Base-by-base conservation (phyloP, 768 basidiomycete species). In the Chalciporus chontae region DNA sequence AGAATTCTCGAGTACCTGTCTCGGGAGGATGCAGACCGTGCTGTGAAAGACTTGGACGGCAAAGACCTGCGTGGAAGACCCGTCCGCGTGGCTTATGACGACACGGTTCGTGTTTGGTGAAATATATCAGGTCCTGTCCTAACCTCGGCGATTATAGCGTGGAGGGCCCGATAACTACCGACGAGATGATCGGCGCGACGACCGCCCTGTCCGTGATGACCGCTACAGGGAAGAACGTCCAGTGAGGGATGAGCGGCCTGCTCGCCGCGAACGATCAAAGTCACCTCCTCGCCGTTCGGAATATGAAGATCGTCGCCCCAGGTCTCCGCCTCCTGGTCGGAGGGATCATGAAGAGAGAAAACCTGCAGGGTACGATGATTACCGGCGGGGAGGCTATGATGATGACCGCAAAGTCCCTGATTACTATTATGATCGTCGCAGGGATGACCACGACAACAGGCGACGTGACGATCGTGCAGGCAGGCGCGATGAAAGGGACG, bases 361-460 rank as follows among this genome's bases (percentile, higher is more conserved):
- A 79, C 80, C 86, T 83, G 85, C 86, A 84, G 87, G 87, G 83
- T 88, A 90, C 83, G 89, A 90, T 81, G 85, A 89, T 80, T 77
- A 82, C 71, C 84, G 89, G 70, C 84, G 89, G 72, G 87, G 85
- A 64, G 83, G 81, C 64, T 81, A 76, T 59, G 71, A 83, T 81
- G 85, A 87, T 83, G 84, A 84, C 71, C 85, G 81, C 75, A 83
- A 81, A 83, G 79, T 73, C 69, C 85, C 85, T 83, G 85, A 89
- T 78, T 80, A 79, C 77, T 82, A 85, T 83, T 83, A 84, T 84
- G 87, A 89, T 70, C 87, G 89, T 66, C 85, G 85, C 75, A 86
- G 86, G 83, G 87, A 90, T 69, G 85, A 87, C 67, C 53, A 65
- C 56, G 80, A 85, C 60, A 73, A 69, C 73, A 70, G 66, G 51